phyloP scores from a whole-genome alignment of 352 stramenopile genomes.

The Globisporangium polare region DNA sequence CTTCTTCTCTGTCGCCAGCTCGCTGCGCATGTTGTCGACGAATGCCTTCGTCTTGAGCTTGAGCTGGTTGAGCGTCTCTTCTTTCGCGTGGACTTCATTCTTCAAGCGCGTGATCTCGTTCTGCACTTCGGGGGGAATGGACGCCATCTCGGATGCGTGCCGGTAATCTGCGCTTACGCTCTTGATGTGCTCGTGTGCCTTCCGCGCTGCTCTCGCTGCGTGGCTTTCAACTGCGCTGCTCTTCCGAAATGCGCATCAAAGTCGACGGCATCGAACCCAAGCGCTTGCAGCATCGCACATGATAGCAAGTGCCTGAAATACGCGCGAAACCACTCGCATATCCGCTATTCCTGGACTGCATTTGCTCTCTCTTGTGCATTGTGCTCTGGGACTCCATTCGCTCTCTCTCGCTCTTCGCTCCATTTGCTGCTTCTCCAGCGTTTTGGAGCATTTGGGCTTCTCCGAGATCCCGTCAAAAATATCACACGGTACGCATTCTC shows the following conservation, averaged over 20 bases:
- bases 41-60: conserved; percentile 86
- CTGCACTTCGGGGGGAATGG: conserved; percentile 24
- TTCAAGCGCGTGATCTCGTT: conserved; percentile 52
- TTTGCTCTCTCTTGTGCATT: not conserved
- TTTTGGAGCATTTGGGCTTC: too few relatives aligned
- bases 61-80: conserved; percentile 75
- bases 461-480: too few relatives aligned
- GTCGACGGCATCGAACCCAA: not conserved
- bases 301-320: not conserved
- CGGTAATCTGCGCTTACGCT: not conserved
- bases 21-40: conserved; percentile 68
- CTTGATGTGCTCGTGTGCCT: not conserved
- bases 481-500: too few relatives aligned
- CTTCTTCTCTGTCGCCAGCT: conserved; percentile 62
- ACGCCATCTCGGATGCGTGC: not conserved
- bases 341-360: not conserved
- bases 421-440: too few relatives aligned
- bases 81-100: conserved; percentile 61
- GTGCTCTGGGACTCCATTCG: too few relatives aligned
- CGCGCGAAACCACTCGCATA: not conserved
- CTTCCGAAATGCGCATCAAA: conserved; percentile 11
- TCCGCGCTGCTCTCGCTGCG: not conserved
- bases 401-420: too few relatives aligned
- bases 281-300: too few relatives aligned
- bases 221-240: not conserved